phyloP scores from a whole-genome alignment of 2,329 filamentous ascomycete species.

The Colletotrichum higginsianum region DNA sequence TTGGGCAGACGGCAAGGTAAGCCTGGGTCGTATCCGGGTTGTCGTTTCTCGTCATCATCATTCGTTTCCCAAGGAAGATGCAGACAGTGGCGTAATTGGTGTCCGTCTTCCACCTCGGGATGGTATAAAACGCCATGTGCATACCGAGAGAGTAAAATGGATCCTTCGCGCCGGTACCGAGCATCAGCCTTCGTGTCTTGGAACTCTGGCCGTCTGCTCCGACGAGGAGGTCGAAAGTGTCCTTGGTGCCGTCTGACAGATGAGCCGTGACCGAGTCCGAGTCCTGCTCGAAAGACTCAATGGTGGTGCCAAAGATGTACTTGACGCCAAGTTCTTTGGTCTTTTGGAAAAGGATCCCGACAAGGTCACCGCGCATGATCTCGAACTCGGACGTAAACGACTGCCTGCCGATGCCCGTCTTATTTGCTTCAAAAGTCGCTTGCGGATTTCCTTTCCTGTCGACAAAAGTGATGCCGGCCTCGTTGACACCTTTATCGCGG shows the following conservation, averaged over 20 bases:
- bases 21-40: slow-evolving; percentile 40
- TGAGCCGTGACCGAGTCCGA: slow-evolving; percentile 52
- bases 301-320: slow-evolving; percentile 48
- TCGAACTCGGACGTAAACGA: slow-evolving; percentile 70
- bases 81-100: slow-evolving; percentile 34
- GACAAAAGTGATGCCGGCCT: slow-evolving; percentile 64
- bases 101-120: slow-evolving; percentile 46
- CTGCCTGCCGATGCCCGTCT: slow-evolving; percentile 59
- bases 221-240: slow-evolving; percentile 66
- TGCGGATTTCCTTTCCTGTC: slow-evolving; percentile 54
- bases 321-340: slow-evolving; percentile 47
- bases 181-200: slow-evolving; percentile 59
- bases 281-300: slow-evolving; percentile 51
- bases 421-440: slow-evolving; percentile 59
- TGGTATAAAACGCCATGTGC: slow-evolving; percentile 53
- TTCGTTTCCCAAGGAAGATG: slow-evolving; percentile 15
- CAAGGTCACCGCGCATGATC: slow-evolving; percentile 72
- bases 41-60: slow-evolving; percentile 31
- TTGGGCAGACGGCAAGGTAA: slow-evolving; percentile 27
- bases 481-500: slow-evolving; percentile 56
- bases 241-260: slow-evolving; percentile 60
- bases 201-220: slow-evolving; percentile 71
- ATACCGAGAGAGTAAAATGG: slow-evolving; percentile 47
- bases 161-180: slow-evolving; percentile 47
- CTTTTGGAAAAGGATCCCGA: slow-evolving; percentile 62